A percentile compares a stretch with the other conserved stretches of the same genome.
phyloP scores from a whole-genome alignment of 441 rosid species.

The California macrophylla region DNA sequence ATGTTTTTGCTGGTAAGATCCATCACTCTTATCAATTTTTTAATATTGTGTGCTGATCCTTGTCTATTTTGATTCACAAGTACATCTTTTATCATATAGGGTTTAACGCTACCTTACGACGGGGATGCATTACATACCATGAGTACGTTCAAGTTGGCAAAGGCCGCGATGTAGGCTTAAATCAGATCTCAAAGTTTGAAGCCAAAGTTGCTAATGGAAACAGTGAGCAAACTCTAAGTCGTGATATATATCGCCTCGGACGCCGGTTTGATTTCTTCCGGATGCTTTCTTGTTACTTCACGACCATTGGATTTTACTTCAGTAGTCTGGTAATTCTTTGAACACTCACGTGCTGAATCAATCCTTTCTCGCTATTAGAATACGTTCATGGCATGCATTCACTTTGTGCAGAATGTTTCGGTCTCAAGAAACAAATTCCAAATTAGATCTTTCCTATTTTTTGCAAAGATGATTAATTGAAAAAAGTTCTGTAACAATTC shows the following conservation, averaged over 20 bases:
- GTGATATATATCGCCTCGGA: slow-evolving; percentile 87
- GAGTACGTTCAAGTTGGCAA: slow-evolving; percentile 96
- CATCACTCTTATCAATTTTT: not conserved
- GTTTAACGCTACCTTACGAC: slow-evolving; percentile 66
- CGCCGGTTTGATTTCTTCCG: slow-evolving; percentile 88
- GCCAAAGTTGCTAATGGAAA: slow-evolving; percentile 97
- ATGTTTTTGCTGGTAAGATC: slow-evolving; percentile 77
- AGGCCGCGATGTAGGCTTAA: slow-evolving; percentile 96
- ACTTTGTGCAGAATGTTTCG: not conserved
- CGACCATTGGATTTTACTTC: slow-evolving; percentile 90
- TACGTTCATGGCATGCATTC: too few species aligned
- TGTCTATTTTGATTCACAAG: slow-evolving; percentile 15
- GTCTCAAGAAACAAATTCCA: not conserved
- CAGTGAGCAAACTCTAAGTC: slow-evolving; percentile 89
- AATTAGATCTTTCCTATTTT: not conserved
- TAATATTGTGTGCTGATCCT: slow-evolving; percentile 8
- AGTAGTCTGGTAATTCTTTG: slow-evolving; percentile 65
- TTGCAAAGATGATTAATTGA: not conserved
- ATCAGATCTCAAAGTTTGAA: slow-evolving; percentile 91
- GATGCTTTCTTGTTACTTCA: slow-evolving; percentile 93
- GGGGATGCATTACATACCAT: slow-evolving; percentile 72
- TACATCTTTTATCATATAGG: slow-evolving; percentile 34
- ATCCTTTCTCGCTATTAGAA: not conserved
- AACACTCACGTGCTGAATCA: slow-evolving; percentile 7
- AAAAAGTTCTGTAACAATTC: slow-evolving; percentile 8